A percentile compares a stretch with the other conserved stretches of the same genome.
Conservation (phyloP, 2,329 filamentous ascomycete genomes). For the Magnaporthiopsis incrustans region DNA sequence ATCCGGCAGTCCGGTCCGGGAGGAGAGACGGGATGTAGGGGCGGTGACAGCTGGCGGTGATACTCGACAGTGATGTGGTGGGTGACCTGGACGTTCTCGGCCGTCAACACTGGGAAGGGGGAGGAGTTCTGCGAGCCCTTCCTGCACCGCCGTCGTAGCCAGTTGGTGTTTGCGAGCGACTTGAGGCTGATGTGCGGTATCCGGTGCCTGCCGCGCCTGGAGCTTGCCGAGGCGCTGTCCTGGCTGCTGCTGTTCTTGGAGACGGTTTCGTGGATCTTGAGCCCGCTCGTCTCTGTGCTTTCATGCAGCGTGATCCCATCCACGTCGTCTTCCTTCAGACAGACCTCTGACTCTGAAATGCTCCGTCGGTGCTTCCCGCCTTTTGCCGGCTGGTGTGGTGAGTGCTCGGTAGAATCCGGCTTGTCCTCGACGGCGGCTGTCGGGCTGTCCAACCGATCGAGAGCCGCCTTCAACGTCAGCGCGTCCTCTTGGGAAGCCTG, state of each 20-base stretch:
- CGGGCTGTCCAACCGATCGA: not conserved
- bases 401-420: not conserved
- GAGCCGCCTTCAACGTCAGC: not conserved
- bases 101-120: not conserved
- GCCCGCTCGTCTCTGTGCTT: not conserved
- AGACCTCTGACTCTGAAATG: not conserved
- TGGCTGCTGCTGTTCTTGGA: not conserved
- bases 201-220: not conserved
- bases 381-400: not conserved
- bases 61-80: constrained; percentile 5
- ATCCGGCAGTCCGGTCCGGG: not conserved
- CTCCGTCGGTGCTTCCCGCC: not conserved
- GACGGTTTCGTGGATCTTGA: not conserved
- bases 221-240: not conserved
- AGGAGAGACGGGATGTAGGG: not conserved
- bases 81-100: constrained; percentile 6
- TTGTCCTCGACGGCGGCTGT: not conserved
- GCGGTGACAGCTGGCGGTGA: not conserved
- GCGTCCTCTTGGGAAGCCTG: not conserved
- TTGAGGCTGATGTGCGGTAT: not conserved
- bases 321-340: not conserved
- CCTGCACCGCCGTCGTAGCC: not conserved
- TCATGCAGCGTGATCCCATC: not conserved
- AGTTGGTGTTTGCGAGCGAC: not conserved
- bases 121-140: not conserved